phyloP scores from a whole-genome alignment of 306 rosid species.

The Crataegus laevigata region DNA sequence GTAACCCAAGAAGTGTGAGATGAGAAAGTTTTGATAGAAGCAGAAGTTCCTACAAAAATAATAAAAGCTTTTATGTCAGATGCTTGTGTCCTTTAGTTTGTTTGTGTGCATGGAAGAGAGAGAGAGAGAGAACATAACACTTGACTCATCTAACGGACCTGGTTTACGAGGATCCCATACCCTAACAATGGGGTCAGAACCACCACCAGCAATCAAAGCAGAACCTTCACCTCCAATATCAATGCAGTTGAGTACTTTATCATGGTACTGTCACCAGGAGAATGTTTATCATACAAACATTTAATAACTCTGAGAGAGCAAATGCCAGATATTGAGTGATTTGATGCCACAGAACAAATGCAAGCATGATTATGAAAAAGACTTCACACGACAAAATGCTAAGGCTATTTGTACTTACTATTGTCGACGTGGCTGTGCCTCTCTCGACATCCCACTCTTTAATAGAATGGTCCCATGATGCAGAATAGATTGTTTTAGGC shows the following conservation, averaged over 20 bases:
- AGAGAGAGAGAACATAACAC: neutral
- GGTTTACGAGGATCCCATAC: conserved; percentile 99
- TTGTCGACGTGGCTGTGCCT: conserved; percentile 49
- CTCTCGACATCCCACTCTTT: conserved; percentile 84
- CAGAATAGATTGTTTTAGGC: conserved; percentile 65
- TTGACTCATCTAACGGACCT: conserved; percentile 39
- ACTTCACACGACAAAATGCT: neutral
- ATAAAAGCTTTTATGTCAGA: neutral
- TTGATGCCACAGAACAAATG: neutral
- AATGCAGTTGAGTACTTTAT: conserved; percentile 75
- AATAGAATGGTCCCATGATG: conserved; percentile 90
- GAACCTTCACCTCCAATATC: conserved; percentile 91
- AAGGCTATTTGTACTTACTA: conserved; percentile 40
- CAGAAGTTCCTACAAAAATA: conserved; percentile 64
- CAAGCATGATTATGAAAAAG: neutral
- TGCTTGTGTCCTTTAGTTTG: neutral
- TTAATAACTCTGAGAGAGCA: conserved; percentile 4
- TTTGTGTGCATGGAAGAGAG: neutral
- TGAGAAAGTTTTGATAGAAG: conserved; percentile 65
- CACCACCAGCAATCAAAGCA: conserved; percentile 71
- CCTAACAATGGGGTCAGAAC: conserved; percentile 76
- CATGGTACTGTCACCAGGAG: conserved; percentile 45
- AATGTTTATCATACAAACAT: conserved; percentile 10
- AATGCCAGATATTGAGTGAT: neutral
- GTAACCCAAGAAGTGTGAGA: conserved; percentile 85